phyloP scores from a whole-genome alignment of 345 rosid species.

The Lepidium africanum region DNA sequence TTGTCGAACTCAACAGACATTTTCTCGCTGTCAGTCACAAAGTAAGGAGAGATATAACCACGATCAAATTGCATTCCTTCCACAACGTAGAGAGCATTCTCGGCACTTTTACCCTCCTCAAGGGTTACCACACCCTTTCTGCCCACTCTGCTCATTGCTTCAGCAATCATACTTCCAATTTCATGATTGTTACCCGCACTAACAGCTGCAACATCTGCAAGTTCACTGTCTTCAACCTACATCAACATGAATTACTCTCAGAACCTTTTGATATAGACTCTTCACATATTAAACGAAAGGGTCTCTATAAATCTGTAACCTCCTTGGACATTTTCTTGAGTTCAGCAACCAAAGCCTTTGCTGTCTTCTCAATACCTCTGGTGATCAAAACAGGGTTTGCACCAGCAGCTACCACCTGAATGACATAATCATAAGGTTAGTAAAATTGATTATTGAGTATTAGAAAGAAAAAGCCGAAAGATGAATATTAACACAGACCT shows the following conservation, averaged over 20 bases:
- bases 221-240: slow-evolving; percentile 97
- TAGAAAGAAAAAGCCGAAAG: neutral
- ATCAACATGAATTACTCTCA: neutral
- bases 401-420: slow-evolving; percentile 96
- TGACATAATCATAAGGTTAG: neutral
- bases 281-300: neutral
- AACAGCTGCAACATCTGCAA: slow-evolving; percentile 98
- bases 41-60: slow-evolving; percentile 97
- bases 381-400: slow-evolving; percentile 95
- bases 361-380: slow-evolving; percentile 92
- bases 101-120: slow-evolving; percentile 98
- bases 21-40: slow-evolving; percentile 92
- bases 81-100: slow-evolving; percentile 91
- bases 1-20: slow-evolving; percentile 94
- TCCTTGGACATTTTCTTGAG: slow-evolving; percentile 83
- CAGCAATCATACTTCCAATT: slow-evolving; percentile 96
- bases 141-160: slow-evolving; percentile 95
- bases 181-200: slow-evolving; percentile 96
- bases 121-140: slow-evolving; percentile 96
- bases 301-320: slow-evolving; percentile 28
- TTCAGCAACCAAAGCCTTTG: slow-evolving; percentile 75
- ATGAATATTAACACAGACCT: slow-evolving; percentile 44
- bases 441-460: neutral
- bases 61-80: slow-evolving; percentile 99
- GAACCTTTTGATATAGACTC: neutral